phyloP scores from a whole-genome alignment of 257 asterid genomes.

The Verbascum thapsus region DNA sequence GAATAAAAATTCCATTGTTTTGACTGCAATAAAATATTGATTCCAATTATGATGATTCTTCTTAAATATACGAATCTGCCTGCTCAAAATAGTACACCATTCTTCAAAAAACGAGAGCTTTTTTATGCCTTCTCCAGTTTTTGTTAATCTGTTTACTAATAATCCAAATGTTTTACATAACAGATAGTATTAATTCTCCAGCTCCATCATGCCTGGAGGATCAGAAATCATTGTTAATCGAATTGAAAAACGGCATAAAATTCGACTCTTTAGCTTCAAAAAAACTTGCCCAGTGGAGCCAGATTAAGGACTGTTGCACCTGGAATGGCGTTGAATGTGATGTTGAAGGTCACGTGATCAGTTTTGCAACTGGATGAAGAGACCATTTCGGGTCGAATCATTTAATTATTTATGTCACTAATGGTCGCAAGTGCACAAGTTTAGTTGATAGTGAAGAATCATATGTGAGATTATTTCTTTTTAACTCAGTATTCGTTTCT shows the following conservation, averaged over 20 bases:
- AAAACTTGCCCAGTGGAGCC: conserved; percentile 37
- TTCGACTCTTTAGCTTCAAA: conserved; percentile 26
- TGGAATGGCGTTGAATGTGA: conserved; percentile 58
- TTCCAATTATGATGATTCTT: too few species aligned
- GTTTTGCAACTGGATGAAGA: conserved; percentile 37
- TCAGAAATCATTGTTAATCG: conserved; percentile 35
- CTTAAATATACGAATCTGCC: neutral
- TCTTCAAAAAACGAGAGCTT: neutral
- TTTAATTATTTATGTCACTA: too few species aligned
- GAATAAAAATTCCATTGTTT: too few species aligned
- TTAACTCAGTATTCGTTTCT: conserved; percentile 44
- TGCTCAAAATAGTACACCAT: neutral
- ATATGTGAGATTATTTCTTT: conserved; percentile 43
- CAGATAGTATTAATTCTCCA: neutral
- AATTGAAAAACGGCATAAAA: conserved; percentile 29
- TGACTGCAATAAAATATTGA: too few species aligned
- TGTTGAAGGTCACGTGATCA: conserved; percentile 34
- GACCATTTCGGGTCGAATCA: conserved; percentile 33
- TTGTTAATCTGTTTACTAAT: conserved; percentile 2
- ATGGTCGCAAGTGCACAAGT: conserved; percentile 56
- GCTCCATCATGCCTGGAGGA: conserved; percentile 30
- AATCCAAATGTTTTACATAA: neutral
- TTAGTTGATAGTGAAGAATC: conserved; percentile 56
- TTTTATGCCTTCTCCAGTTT: neutral
- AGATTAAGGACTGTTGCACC: conserved; percentile 39